These are phyloP conservation scores for Lathyrus tuberosus DNA, from an alignment of 306 rosid species.

Conservation along the genomic window DNA sequence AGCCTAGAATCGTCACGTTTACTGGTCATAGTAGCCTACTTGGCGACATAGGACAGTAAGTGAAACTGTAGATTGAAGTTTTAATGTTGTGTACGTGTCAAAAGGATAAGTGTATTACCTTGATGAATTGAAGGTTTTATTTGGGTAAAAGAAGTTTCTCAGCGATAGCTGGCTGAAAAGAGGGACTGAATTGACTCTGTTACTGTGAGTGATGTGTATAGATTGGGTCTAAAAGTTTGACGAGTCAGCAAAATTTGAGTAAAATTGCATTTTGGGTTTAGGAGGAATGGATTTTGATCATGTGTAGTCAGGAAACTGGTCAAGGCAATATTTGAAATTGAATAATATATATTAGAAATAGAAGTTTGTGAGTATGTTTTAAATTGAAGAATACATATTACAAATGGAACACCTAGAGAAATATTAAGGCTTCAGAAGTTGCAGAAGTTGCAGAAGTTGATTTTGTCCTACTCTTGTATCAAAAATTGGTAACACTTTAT, in stretches of 20 bases:
- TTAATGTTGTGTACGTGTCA: conserved; percentile 4
- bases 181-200: conserved; percentile 5
- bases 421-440: conserved; percentile 39
- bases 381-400: conserved; percentile 3
- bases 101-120: background rate
- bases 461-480: conserved; percentile 76
- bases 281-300: too few relatives aligned
- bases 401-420: background rate
- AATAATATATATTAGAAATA: background rate
- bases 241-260: conserved; percentile 15
- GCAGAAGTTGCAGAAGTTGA: conserved; percentile 83
- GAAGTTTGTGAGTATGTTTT: background rate
- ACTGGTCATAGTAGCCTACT: conserved; percentile 17
- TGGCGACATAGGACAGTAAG: background rate
- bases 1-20: conserved; percentile 4
- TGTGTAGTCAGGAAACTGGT: conserved; percentile 2
- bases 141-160: too few relatives aligned
- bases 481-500: conserved; percentile 67
- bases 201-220: conserved; percentile 1
- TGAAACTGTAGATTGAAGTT: background rate
- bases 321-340: conserved; percentile 16
- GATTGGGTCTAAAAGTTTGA: conserved; percentile 11
- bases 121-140: too few relatives aligned
- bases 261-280: too few relatives aligned
- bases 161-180: too few relatives aligned